These are phyloP conservation scores for Diutina siamensis DNA, from an alignment of 1,139 yeast genomes.

Conservation along the genomic window DNA sequence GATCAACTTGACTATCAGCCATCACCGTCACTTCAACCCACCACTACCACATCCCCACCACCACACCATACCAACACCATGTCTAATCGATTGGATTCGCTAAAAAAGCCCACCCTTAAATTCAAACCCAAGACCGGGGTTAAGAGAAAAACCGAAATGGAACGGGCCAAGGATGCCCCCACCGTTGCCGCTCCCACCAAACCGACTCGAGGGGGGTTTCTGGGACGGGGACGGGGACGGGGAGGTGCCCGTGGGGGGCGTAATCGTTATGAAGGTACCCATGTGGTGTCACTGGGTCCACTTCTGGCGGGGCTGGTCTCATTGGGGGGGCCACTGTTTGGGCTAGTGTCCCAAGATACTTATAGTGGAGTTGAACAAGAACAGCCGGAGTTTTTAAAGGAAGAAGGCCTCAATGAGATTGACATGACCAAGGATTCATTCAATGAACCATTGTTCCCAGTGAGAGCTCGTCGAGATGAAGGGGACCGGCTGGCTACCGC, in stretches of 20 bases:
- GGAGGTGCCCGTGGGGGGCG: slow-evolving; percentile 25
- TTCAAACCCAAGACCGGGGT: slow-evolving; percentile 71
- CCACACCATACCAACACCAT: slow-evolving; percentile 11
- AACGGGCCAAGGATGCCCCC: slow-evolving; percentile 68
- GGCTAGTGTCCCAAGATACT: slow-evolving; percentile 19
- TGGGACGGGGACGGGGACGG: slow-evolving; percentile 12
- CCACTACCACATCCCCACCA: neutral
- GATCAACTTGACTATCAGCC: neutral
- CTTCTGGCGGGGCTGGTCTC: slow-evolving; percentile 55
- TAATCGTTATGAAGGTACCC: slow-evolving; percentile 47
- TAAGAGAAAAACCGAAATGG: slow-evolving; percentile 72
- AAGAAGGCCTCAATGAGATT: slow-evolving; percentile 34
- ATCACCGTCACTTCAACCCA: neutral
- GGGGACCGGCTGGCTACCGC: too few species aligned
- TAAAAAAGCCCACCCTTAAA: slow-evolving; percentile 38
- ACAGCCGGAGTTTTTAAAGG: slow-evolving; percentile 28
- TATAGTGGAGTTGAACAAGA: slow-evolving; percentile 15
- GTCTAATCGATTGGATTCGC: slow-evolving; percentile 36
- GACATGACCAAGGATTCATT: slow-evolving; percentile 51
- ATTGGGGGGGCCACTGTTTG: slow-evolving; percentile 21
- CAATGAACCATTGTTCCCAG: slow-evolving; percentile 35
- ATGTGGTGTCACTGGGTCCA: slow-evolving; percentile 61
- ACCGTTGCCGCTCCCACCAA: slow-evolving; percentile 15
- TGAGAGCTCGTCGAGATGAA: slow-evolving; percentile 22
- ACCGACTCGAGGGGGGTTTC: neutral